Evolutionary conservation across 352 stramenopile genomes (phyloP), one percentile per base, ranked within the genome.

Genomic region (Globisporangium cystogenes): DNA sequence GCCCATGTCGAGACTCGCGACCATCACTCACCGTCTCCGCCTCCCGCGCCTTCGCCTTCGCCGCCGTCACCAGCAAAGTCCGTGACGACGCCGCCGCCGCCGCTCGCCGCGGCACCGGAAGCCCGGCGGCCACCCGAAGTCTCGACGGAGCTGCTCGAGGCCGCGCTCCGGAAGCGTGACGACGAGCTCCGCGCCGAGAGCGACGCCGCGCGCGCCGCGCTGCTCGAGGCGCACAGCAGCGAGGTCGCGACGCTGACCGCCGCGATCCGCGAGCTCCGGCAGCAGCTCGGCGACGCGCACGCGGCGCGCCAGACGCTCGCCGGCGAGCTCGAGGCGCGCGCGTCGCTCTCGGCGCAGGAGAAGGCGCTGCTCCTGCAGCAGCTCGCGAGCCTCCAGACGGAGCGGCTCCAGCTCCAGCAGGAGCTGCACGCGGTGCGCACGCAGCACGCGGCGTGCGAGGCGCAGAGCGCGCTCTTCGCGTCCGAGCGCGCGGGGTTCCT

Each of bases 401-500:
- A 72, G 20, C 40, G 55, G 16, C 45, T 46, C 11, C 29, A 52
- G 7, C 15, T 59, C 11, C 51, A 52, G 44, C 47, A 51, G 4
- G 57, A 68, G 2, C 24, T 70, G 16, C 51, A 64, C 14, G 27
- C 60, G 1, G 15, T 73, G 4, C 43, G 51, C n/a, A 45, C 55
- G 7, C 51, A 65, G 27, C 66, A 73, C 29, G 55, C 63, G 3
- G 55, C 66, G 12, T 67, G 64, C 42, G 53, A 53, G 18, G 67
- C 61, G 18, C 55, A 74, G 35, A 54, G 45, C 20, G 43, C 62
- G 15, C 59, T 69, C 21, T 64, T 70, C 26, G 53, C 65, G 18
- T 53, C 55, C 16, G 74, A 84, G 23, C 62, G 68, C 4, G 44
- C 53, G 7, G 54, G 36, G 8, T 55, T 77, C 1, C 51, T 64